Conservation (phyloP, 2,329 filamentous ascomycete genomes). For the Fusarium sp. region DNA sequence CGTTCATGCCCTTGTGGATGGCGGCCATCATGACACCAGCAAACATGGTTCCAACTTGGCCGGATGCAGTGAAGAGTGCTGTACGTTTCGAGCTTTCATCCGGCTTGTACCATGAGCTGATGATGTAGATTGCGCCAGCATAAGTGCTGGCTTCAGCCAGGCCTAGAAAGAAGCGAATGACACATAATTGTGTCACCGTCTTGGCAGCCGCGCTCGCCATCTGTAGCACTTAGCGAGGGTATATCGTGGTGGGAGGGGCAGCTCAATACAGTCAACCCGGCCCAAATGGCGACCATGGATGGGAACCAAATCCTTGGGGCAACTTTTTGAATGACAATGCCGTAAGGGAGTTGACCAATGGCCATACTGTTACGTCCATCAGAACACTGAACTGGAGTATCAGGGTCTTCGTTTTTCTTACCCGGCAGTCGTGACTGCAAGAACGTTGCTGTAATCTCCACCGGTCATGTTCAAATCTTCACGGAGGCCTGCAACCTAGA, state of each 20-base stretch:
- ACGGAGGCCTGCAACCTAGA: constrained; percentile 55
- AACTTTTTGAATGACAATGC: constrained; percentile 69
- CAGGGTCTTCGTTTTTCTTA: constrained; percentile 20
- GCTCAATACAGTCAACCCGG: constrained; percentile 63
- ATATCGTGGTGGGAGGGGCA: rapidly evolving
- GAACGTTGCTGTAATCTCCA: constrained; percentile 49
- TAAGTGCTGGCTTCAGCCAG: constrained; percentile 46
- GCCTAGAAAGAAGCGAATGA: constrained; percentile 45
- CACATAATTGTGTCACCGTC: constrained; percentile 45
- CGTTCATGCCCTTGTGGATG: constrained; percentile 48
- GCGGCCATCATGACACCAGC: constrained; percentile 68
- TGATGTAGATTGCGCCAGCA: constrained; percentile 49
- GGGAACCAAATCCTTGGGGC: constrained; percentile 70
- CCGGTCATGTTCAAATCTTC: constrained; percentile 58
- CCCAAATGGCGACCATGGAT: constrained; percentile 70
- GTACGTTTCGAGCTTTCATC: constrained; percentile 69
- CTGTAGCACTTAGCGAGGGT: not conserved
- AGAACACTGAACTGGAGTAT: not conserved
- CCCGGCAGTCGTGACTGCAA: constrained; percentile 44
- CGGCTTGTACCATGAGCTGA: constrained; percentile 65
- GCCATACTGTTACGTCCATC: constrained; percentile 42
- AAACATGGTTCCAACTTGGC: constrained; percentile 69
- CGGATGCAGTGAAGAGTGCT: constrained; percentile 69
- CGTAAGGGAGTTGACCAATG: constrained; percentile 67
- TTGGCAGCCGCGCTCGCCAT: constrained; percentile 49